Percentiles rank a stretch among this genome's conserved stretches.
phyloP scores from a whole-genome alignment of 2,329 filamentous ascomycete genomes.

The Aspergillus sp. region DNA sequence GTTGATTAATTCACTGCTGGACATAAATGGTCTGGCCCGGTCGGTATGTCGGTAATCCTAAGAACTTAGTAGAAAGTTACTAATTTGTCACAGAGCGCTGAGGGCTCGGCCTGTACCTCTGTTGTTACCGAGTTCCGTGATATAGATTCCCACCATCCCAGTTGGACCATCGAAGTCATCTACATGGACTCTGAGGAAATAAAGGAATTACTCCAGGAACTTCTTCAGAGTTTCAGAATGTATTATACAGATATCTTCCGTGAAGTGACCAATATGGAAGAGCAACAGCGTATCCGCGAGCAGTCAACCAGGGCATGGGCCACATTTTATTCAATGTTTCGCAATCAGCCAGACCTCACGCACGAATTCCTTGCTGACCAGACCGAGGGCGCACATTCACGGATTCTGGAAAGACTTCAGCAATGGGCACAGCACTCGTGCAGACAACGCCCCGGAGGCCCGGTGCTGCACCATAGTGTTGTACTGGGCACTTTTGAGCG shows the following conservation, averaged over 20 bases:
- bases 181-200: constrained; percentile 11
- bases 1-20: constrained; percentile 6
- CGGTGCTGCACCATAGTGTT: constrained; percentile 1
- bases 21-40: background rate
- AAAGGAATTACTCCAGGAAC: constrained; percentile 11
- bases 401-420: constrained; percentile 5
- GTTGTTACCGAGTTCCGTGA: constrained; percentile 14
- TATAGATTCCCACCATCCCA: constrained; percentile 4
- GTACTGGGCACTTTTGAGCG: constrained; percentile 2
- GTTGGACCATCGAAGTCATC: constrained; percentile 10
- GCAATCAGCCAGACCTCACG: constrained; percentile 3
- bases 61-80: background rate
- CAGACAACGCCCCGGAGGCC: constrained; percentile 9
- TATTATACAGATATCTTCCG: constrained; percentile 5
- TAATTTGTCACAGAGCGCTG: constrained; percentile 5
- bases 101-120: constrained; percentile 12
- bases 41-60: constrained; percentile 1
- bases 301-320: constrained; percentile 6
- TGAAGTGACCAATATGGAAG: constrained; percentile 3
- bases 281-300: constrained; percentile 4
- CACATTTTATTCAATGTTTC: constrained; percentile 13
- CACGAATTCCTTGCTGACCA: constrained; percentile 10
- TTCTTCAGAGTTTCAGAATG: constrained; percentile 6
- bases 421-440: constrained; percentile 7
- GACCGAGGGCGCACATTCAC: background rate